Evolutionary conservation across 2,329 filamentous ascomycete species (phyloP), one percentile per base, ranked within the genome.

Genomic region (Hypoxylon sp.): DNA sequence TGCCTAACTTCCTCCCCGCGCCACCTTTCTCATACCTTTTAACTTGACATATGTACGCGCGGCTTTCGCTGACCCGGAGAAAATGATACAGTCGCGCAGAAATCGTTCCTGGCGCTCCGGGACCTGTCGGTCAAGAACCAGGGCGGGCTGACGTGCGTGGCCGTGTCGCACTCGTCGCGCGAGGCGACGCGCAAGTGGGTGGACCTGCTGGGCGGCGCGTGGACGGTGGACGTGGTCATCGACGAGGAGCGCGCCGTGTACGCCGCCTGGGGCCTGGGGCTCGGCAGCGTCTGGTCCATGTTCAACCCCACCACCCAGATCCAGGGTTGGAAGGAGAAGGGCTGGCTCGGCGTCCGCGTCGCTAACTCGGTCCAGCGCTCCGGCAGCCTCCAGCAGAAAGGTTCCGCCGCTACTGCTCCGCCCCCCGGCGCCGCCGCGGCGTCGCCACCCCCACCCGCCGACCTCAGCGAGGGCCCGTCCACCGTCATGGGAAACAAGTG

Each of bases 221-320:
- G 83, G 81, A 79, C 78, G 69, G 77, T 86, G 24, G 77, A 82
- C 60, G 70, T 87, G 2, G 70, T 87, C 53, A 72, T 85, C 53
- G 84, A 87, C 72, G 79, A 84, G 65, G 78, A 81, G 56, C 79
- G 83, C 56, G 77, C 80, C 59, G 66, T 85, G 29, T 87, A 87
- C 65, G 82, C 84, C 2, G 78, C 81, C 9, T 87, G 83, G 83
- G 84, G 84, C 2, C 75, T 87, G 3, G 83, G 84, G 0, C 69
- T 81, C 4, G 79, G 78, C 20, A 75, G 69, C 43, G 71, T 79
- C 45, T 83, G 80, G 80, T 80, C 78, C 68, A 77, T 83, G 52
- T 78, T 84, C 64, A 81, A 83, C 73, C 81, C 81, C 46, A 74
- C 77, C 41, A 81, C 80, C 9, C 81, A 83, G 70, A 71, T 79